A percentile compares a stretch with the other conserved stretches of the same genome.
These are phyloP conservation scores for Helicocarpus griseus DNA, from an alignment of 2,329 filamentous ascomycete species.

Conservation along the genomic window DNA sequence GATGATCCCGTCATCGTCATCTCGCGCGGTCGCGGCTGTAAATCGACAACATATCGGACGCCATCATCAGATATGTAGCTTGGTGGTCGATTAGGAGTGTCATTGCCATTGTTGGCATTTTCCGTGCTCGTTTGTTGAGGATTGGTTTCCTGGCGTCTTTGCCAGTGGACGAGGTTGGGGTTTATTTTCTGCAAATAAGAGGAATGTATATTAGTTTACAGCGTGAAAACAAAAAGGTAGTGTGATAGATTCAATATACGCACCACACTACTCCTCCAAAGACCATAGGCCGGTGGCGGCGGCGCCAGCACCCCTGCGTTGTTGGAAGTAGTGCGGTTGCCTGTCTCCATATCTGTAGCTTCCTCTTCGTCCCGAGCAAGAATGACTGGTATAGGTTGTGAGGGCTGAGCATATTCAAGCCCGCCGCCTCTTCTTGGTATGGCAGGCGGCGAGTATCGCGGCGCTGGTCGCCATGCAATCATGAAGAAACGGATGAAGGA, in stretches of 20 bases:
- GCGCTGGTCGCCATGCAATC: conserved; percentile 44
- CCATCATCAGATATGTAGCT: conserved; percentile 70
- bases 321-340: not conserved
- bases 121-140: conserved; percentile 15
- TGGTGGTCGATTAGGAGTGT: conserved; percentile 50
- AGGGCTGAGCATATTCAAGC: conserved; percentile 60
- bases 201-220: not conserved
- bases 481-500: conserved; percentile 65
- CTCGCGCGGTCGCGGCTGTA: conserved; percentile 47
- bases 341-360: not conserved
- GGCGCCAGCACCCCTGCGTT: conserved; percentile 31
- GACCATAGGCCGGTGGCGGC: conserved; percentile 73
- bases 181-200: conserved; percentile 53
- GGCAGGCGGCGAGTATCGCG: conserved; percentile 24
- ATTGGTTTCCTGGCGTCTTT: conserved; percentile 43
- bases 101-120: conserved; percentile 15
- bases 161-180: conserved; percentile 73
- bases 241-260: conserved; percentile 27
- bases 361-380: conserved; percentile 66
- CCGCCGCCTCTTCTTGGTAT: conserved; percentile 44
- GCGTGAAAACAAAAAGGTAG: not conserved
- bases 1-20: conserved; percentile 4
- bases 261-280: conserved; percentile 76
- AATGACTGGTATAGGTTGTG: conserved; percentile 65
- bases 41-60: conserved; percentile 61